These are phyloP conservation scores for Myriosclerotinia curreyana DNA, from an alignment of 2,329 filamentous ascomycete genomes.

Conservation along the genomic window DNA sequence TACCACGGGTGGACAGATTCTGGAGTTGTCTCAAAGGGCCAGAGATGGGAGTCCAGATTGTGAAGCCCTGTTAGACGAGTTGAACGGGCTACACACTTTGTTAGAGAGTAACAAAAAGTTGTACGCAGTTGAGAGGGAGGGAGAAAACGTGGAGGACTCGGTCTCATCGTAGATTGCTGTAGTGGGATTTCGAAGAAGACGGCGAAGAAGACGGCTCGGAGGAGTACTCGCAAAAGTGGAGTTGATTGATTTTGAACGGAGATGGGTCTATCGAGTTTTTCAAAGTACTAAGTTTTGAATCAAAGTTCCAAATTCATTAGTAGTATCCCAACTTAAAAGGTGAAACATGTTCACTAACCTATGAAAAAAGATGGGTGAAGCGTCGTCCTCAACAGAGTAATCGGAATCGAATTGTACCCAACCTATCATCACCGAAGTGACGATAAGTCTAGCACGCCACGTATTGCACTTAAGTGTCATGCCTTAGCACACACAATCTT, in stretches of 20 bases:
- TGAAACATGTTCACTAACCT: conserved; percentile 30
- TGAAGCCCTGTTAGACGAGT: conserved; percentile 28
- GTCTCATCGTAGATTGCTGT: neutral
- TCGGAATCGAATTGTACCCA: conserved; percentile 43
- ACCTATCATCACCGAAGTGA: conserved; percentile 31
- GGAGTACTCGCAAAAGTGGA: neutral
- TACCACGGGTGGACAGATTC: conserved; percentile 25
- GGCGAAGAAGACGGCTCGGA: no score
- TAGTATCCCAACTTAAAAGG: conserved; percentile 36
- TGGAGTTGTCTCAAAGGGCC: conserved; percentile 25
- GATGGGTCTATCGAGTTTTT: neutral
- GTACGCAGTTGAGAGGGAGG: conserved; percentile 15
- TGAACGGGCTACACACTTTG: conserved; percentile 27
- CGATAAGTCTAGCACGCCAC: conserved; percentile 61
- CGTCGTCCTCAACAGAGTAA: conserved; percentile 41
- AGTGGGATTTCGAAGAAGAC: neutral
- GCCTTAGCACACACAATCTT: conserved; percentile 71
- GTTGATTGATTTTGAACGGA: neutral
- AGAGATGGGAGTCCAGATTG: conserved; percentile 27
- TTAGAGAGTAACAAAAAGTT: conserved; percentile 27
- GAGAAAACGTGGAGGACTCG: neutral
- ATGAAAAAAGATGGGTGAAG: conserved; percentile 35
- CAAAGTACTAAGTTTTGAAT: neutral
- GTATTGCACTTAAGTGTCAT: conserved; percentile 94
- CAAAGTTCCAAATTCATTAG: conserved; percentile 31